These are phyloP conservation scores for Plenodomus lindquistii DNA, from an alignment of 2,329 filamentous ascomycete genomes.

Conservation along the genomic window DNA sequence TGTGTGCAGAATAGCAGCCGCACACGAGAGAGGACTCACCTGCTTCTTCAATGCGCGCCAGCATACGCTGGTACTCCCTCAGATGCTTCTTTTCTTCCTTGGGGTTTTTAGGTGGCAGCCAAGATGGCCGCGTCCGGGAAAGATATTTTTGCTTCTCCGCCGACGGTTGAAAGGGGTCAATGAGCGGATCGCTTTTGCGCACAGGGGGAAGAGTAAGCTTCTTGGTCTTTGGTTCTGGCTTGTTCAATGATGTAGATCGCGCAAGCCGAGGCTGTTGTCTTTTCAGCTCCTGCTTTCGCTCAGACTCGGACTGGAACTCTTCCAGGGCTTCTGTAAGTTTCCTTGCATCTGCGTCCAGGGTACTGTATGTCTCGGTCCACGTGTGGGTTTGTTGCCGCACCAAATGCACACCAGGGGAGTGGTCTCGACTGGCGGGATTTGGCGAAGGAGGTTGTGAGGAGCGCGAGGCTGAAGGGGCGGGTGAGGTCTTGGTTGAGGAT, in stretches of 20 bases:
- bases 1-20: not conserved
- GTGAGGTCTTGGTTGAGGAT: conserved; percentile 30
- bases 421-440: conserved; percentile 20
- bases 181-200: conserved; percentile 76
- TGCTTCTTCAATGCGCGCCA: conserved; percentile 64
- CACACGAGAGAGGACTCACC: conserved; percentile 43
- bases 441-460: conserved; percentile 24
- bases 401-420: conserved; percentile 24
- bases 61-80: conserved; percentile 83
- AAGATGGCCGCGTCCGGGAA: conserved; percentile 75
- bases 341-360: conserved; percentile 73
- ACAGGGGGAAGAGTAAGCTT: conserved; percentile 62
- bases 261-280: conserved; percentile 50
- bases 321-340: conserved; percentile 80
- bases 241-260: conserved; percentile 35
- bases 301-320: conserved; percentile 70
- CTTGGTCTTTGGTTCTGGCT: conserved; percentile 53
- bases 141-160: conserved; percentile 86
- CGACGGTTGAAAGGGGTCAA: conserved; percentile 80
- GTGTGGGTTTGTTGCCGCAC: conserved; percentile 66
- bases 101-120: conserved; percentile 84
- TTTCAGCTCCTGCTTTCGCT: conserved; percentile 56
- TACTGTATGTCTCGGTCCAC: conserved; percentile 72
- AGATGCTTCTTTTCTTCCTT: conserved; percentile 89
- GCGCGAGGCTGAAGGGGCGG: conserved; percentile 25